Evolutionary conservation across 176 grass and related monocot species (phyloP).

Genomic region (Raddia distichophylla): DNA sequence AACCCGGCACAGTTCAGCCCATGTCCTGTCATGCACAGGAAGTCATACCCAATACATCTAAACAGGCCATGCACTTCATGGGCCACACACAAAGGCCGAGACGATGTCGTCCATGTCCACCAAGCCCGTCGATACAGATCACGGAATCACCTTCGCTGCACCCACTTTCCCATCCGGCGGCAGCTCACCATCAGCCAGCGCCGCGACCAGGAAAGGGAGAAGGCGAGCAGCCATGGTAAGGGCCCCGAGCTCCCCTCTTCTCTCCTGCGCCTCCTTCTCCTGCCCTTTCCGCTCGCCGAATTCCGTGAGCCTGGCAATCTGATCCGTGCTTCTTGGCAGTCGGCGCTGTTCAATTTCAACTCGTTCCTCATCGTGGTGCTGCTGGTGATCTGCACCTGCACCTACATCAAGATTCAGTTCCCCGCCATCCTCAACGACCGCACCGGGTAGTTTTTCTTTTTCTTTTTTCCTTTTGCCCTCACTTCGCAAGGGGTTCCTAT

Average conservation of each 20-base stretch:
- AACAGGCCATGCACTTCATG: background rate
- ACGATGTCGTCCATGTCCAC: background rate
- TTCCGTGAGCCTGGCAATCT: slow-evolving; percentile 13
- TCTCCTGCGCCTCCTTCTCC: background rate
- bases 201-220: background rate
- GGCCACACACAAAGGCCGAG: background rate
- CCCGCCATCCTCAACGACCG: slow-evolving; percentile 76
- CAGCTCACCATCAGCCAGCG: background rate
- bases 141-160: background rate
- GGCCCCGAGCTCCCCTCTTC: background rate
- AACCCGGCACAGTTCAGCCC: no score
- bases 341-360: slow-evolving; percentile 94
- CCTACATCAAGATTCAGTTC: slow-evolving; percentile 97
- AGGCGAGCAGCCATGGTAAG: slow-evolving; percentile 32
- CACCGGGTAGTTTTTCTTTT: slow-evolving; percentile 42
- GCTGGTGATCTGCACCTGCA: slow-evolving; percentile 92
- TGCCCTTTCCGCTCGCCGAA: no score
- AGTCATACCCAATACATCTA: no score
- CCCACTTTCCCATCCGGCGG: background rate
- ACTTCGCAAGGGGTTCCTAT: background rate
- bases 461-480: background rate
- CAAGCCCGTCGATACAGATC: background rate
- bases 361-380: slow-evolving; percentile 90
- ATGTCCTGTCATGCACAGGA: no score
- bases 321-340: slow-evolving; percentile 41